phyloP scores from a whole-genome alignment of 2,329 filamentous ascomycete genomes.

The Ophiocordyceps sinensis region DNA sequence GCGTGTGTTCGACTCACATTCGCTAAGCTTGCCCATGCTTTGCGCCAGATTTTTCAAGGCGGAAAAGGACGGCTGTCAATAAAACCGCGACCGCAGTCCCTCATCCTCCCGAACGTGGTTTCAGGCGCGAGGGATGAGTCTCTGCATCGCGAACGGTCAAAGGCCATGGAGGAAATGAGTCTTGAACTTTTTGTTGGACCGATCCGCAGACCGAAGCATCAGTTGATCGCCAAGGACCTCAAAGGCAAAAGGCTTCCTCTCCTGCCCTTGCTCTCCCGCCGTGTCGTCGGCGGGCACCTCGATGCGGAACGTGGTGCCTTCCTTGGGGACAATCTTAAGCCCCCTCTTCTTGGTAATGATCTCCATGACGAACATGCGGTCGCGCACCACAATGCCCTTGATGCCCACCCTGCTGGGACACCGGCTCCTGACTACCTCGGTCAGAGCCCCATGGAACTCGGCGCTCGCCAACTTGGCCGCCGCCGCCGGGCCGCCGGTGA shows the following conservation, averaged over 20 bases:
- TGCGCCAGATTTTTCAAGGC: too few species aligned
- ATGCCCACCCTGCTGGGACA: slow-evolving; percentile 74
- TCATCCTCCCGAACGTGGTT: not conserved
- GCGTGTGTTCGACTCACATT: too few species aligned
- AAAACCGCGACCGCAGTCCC: not conserved
- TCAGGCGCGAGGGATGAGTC: not conserved
- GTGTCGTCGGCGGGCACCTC: slow-evolving; percentile 36
- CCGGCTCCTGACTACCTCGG: slow-evolving; percentile 69
- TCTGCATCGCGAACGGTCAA: slow-evolving; percentile 27
- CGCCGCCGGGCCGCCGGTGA: slow-evolving; percentile 38
- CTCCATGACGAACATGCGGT: slow-evolving; percentile 77
- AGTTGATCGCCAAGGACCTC: slow-evolving; percentile 84
- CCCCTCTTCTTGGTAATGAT: slow-evolving; percentile 58
- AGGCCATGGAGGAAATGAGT: slow-evolving; percentile 63
- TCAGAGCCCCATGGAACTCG: slow-evolving; percentile 76
- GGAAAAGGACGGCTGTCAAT: too few species aligned
- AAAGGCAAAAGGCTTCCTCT: slow-evolving; percentile 43
- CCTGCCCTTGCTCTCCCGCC: slow-evolving; percentile 1
- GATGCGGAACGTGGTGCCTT: slow-evolving; percentile 74
- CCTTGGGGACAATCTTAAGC: slow-evolving; percentile 75
- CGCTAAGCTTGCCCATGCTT: not conserved
- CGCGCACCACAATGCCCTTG: slow-evolving; percentile 74
- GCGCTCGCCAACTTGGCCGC: slow-evolving; percentile 70
- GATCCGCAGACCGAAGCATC: slow-evolving; percentile 64
- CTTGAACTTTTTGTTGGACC: slow-evolving; percentile 87